Percentiles rank a stretch among this genome's conserved stretches.
phyloP scores from a whole-genome alignment of 257 asterid genomes.

The Fraxinus quadrangulata region DNA sequence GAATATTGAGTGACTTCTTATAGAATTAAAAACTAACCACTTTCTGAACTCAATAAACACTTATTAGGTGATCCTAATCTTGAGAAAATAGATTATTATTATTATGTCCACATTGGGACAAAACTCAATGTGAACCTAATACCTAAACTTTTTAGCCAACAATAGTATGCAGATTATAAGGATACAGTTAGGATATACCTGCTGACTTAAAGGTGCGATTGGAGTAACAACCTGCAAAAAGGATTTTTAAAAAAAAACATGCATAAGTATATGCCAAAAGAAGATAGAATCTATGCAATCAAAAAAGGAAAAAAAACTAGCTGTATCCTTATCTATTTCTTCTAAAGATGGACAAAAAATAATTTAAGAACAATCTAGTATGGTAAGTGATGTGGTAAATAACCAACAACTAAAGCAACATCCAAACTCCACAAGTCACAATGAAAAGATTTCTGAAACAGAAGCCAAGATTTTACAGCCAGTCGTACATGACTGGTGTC shows the following conservation, averaged over 20 bases:
- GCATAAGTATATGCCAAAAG: constrained; percentile 1
- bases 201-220: constrained; percentile 96
- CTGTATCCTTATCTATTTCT: not conserved
- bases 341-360: not conserved
- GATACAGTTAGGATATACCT: constrained; percentile 53
- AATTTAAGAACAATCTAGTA: not conserved
- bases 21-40: not conserved
- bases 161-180: constrained; percentile 2
- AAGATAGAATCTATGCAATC: not conserved
- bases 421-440: not conserved
- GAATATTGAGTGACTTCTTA: not conserved
- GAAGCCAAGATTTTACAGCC: not conserved
- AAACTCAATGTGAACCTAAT: not conserved
- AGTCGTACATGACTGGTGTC: not conserved
- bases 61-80: not conserved
- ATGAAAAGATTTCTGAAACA: not conserved
- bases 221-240: constrained; percentile 96
- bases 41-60: not conserved
- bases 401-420: not conserved
- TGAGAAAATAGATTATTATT: not conserved
- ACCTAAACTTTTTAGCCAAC: constrained; percentile 1
- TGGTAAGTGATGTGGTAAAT: not conserved
- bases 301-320: not conserved
- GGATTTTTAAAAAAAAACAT: constrained; percentile 3
- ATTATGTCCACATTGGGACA: not conserved